phyloP scores from a whole-genome alignment of 768 basidiomycete species.

The Termitomyces sp. region DNA sequence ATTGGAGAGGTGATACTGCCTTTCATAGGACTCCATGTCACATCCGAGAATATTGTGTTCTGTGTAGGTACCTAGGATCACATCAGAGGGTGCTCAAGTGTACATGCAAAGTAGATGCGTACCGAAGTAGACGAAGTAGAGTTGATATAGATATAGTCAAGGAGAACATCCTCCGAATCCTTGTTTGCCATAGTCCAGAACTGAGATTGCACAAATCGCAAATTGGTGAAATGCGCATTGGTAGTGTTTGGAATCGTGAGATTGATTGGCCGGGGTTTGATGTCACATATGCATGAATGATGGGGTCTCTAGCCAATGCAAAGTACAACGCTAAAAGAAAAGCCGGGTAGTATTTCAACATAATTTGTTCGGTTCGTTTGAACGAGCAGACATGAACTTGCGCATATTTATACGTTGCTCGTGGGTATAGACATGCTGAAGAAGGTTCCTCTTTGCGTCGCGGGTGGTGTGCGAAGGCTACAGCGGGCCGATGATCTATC shows the following conservation, averaged over 20 bases:
- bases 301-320: neutral
- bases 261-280: conserved; percentile 24
- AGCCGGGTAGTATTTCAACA: neutral
- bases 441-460: neutral
- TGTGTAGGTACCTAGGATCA: too few species aligned
- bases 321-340: neutral
- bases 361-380: neutral
- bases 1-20: conserved; percentile 18
- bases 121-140: conserved; percentile 29
- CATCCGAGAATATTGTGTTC: too few species aligned
- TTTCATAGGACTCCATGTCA: conserved; percentile 23
- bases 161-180: conserved; percentile 26
- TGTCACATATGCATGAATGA: neutral
- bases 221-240: conserved; percentile 27
- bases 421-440: neutral
- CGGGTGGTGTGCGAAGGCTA: neutral
- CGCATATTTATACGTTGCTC: too few species aligned
- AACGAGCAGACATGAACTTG: neutral
- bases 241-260: conserved; percentile 30
- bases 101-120: neutral
- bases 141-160: conserved; percentile 34
- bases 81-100: too few species aligned
- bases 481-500: neutral
- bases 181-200: conserved; percentile 36
- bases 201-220: conserved; percentile 35